Conservation (phyloP, 192 early-diverging fungal species). For the Backusella circina region DNA sequence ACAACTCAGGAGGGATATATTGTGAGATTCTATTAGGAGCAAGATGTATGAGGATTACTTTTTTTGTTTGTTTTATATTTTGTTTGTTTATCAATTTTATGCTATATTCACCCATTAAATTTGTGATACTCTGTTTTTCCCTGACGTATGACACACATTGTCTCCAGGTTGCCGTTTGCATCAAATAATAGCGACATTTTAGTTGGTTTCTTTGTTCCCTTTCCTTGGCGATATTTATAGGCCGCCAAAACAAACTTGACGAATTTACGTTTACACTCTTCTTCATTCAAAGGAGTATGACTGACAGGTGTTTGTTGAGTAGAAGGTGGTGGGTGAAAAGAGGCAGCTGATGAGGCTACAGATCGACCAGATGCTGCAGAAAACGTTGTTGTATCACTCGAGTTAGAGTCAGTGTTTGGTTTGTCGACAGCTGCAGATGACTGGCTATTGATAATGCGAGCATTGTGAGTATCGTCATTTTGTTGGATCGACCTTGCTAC, state of each 20-base stretch:
- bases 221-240: slow-evolving; percentile 11
- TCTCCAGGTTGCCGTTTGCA: slow-evolving; percentile 18
- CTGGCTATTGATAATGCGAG: neutral
- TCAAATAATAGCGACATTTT: slow-evolving; percentile 29
- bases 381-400: neutral
- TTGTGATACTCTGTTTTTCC: slow-evolving; percentile 14
- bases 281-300: slow-evolving; percentile 7
- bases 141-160: neutral
- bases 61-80: neutral
- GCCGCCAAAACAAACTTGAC: slow-evolving; percentile 28
- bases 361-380: neutral
- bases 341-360: neutral
- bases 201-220: slow-evolving; percentile 6
- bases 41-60: neutral
- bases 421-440: neutral
- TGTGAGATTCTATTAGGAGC: slow-evolving; percentile 15
- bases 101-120: slow-evolving; percentile 21
- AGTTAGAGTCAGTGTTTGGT: neutral
- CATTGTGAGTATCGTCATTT: neutral
- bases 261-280: slow-evolving; percentile 22
- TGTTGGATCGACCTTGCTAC: neutral
- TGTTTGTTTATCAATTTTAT: neutral
- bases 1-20: slow-evolving; percentile 25
- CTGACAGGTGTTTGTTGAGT: neutral
- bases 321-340: neutral